These are phyloP conservation scores for Epithemia pelagica DNA, from an alignment of 108 stramenopile species.

Conservation along the genomic window DNA sequence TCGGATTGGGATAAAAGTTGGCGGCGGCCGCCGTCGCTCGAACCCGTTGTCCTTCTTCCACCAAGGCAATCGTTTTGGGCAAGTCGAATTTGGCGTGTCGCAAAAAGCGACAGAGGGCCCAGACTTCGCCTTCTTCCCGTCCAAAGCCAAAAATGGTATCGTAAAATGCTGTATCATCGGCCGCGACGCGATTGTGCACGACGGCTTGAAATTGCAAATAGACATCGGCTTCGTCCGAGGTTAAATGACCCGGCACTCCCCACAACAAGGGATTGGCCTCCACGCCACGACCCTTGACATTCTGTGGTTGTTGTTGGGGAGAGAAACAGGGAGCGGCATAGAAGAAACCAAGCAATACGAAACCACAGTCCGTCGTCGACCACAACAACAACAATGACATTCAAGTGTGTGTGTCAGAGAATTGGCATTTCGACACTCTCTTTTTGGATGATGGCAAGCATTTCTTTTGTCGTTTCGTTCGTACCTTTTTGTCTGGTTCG, in stretches of 20 bases:
- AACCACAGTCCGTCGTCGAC: too few species aligned
- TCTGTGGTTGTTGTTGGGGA: too few species aligned
- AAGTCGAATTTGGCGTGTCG: slow-evolving; percentile 48
- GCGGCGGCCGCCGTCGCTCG: slow-evolving; percentile 40
- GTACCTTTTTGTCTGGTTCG: neutral
- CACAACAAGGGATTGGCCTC: slow-evolving; percentile 32
- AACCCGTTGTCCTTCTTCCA: slow-evolving; percentile 63
- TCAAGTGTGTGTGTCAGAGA: neutral
- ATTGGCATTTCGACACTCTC: neutral
- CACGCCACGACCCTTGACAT: too few species aligned
- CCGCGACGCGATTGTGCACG: slow-evolving; percentile 31
- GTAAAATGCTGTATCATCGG: slow-evolving; percentile 15
- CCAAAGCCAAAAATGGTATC: slow-evolving; percentile 48
- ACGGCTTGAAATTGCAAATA: slow-evolving; percentile 49
- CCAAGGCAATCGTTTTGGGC: slow-evolving; percentile 69
- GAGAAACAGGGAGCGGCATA: too few species aligned
- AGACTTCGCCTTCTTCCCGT: slow-evolving; percentile 39
- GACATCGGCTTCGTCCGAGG: slow-evolving; percentile 29
- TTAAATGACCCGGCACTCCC: slow-evolving; percentile 50
- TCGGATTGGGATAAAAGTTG: slow-evolving; percentile 70
- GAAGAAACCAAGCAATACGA: too few species aligned
- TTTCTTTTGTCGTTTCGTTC: neutral
- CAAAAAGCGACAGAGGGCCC: slow-evolving; percentile 41
- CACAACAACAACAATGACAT: too few species aligned
- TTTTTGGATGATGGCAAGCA: neutral